A percentile compares a stretch with the other conserved stretches of the same genome.
Conservation (phyloP, 2,329 filamentous ascomycete genomes). For the Sclerotinia subarctica region DNA sequence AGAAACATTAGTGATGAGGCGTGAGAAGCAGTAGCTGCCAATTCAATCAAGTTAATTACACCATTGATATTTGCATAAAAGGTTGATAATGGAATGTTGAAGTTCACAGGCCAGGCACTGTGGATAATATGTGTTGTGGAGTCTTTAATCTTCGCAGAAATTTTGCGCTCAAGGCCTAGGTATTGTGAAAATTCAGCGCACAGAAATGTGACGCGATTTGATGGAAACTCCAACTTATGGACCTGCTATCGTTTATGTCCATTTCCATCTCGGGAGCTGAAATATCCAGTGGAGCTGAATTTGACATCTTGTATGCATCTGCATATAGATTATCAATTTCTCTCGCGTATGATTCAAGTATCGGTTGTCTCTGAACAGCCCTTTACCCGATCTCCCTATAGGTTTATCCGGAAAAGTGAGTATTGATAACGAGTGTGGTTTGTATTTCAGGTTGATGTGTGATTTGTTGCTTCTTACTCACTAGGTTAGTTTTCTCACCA, state of each 20-base stretch:
- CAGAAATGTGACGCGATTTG: constrained; percentile 45
- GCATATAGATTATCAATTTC: constrained; percentile 31
- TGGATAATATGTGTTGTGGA: constrained; percentile 24
- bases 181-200: constrained; percentile 47
- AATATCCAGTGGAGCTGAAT: not conserved
- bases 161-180: constrained; percentile 45
- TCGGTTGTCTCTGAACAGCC: constrained; percentile 37
- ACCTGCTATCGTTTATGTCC: not conserved
- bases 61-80: constrained; percentile 41
- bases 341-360: constrained; percentile 33
- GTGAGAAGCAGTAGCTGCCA: constrained; percentile 14
- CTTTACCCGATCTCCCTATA: constrained; percentile 39
- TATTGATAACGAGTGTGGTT: constrained; percentile 38
- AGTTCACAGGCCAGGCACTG: constrained; percentile 42
- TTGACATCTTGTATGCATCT: not conserved
- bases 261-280: not conserved
- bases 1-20: constrained; percentile 30
- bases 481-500: constrained; percentile 43
- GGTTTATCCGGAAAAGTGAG: constrained; percentile 36
- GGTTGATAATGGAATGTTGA: constrained; percentile 36
- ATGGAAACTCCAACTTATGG: not conserved
- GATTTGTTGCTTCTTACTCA: constrained; percentile 39
- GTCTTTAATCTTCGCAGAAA: constrained; percentile 24
- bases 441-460: constrained; percentile 38
- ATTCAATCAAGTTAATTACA: constrained; percentile 41